phyloP scores from a whole-genome alignment of 768 basidiomycete genomes.

The Agrocybe pediades region DNA sequence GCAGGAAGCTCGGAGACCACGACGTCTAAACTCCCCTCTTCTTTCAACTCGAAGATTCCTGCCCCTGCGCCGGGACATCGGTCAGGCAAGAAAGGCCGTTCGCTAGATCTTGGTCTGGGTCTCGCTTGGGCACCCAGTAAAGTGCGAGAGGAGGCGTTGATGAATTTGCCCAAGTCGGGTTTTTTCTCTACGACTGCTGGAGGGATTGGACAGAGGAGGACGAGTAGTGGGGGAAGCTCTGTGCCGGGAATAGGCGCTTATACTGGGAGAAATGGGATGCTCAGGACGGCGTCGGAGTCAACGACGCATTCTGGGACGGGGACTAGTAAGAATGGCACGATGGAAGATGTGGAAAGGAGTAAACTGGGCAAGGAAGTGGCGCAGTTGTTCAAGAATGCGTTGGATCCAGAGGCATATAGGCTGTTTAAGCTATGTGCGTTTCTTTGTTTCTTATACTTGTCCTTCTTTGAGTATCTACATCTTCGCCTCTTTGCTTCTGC shows the following conservation, averaged over 20 bases:
- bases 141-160: conserved; percentile 65
- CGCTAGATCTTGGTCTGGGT: conserved; percentile 69
- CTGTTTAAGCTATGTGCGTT: conserved; percentile 67
- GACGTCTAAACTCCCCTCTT: too few species aligned
- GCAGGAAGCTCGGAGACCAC: not conserved
- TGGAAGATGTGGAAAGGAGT: conserved; percentile 29
- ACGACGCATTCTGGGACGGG: not conserved
- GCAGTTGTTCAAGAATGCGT: conserved; percentile 45
- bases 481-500: not conserved
- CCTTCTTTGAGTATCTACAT: too few species aligned
- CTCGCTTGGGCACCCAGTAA: conserved; percentile 73
- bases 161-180: conserved; percentile 43
- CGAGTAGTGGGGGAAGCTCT: conserved; percentile 9
- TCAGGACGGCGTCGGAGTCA: not conserved
- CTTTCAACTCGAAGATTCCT: conserved; percentile 10
- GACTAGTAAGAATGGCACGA: conserved; percentile 6
- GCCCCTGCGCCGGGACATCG: conserved; percentile 34
- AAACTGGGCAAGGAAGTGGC: conserved; percentile 48
- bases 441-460: conserved; percentile 8
- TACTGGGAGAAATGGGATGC: conserved; percentile 1
- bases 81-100: conserved; percentile 63
- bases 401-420: conserved; percentile 48
- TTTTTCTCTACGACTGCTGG: conserved; percentile 38
- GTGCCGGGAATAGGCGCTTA: not conserved
- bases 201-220: conserved; percentile 16